Conservation (phyloP, 2,329 filamentous ascomycete genomes). For the Aspergillus tubingensis region DNA sequence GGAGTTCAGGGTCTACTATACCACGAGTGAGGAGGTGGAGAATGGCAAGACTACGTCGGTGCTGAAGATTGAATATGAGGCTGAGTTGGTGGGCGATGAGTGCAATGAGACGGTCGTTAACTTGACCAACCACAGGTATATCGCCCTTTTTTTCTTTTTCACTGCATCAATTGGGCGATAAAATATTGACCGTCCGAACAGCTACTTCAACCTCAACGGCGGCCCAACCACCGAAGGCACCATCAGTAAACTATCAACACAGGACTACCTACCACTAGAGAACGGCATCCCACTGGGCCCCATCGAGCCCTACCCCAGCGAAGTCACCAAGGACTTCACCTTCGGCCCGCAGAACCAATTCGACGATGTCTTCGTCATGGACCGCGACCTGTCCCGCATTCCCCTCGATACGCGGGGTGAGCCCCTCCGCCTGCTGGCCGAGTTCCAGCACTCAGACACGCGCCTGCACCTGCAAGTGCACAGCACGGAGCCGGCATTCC, state of each 20-base stretch:
- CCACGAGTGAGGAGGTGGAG: slow-evolving; percentile 66
- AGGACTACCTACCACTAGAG: slow-evolving; percentile 73
- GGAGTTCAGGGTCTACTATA: slow-evolving; percentile 76
- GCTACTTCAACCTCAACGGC: slow-evolving; percentile 68
- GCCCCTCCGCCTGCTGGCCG: slow-evolving; percentile 67
- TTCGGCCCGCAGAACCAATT: slow-evolving; percentile 71
- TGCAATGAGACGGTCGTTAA: slow-evolving; percentile 89
- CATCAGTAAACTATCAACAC: slow-evolving; percentile 58
- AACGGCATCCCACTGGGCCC: slow-evolving; percentile 72
- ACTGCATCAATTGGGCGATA: no score
- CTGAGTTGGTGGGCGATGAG: slow-evolving; percentile 71
- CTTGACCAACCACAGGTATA: slow-evolving; percentile 89
- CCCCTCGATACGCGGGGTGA: slow-evolving; percentile 66
- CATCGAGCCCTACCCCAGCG: slow-evolving; percentile 64
- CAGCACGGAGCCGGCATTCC: slow-evolving; percentile 93
- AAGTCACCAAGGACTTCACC: slow-evolving; percentile 67
- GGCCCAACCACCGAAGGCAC: slow-evolving; percentile 64
- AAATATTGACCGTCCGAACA: slow-evolving; percentile 28
- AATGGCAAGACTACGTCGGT: slow-evolving; percentile 65
- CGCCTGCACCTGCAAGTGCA: slow-evolving; percentile 81
- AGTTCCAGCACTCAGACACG: slow-evolving; percentile 71
- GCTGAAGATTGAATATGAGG: slow-evolving; percentile 86
- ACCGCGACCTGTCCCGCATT: slow-evolving; percentile 60
- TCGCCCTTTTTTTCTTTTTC: not conserved
- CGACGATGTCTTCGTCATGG: slow-evolving; percentile 87